These are phyloP conservation scores for Setaria italica DNA, from an alignment of 202 grass and related monocot species.

Conservation along the genomic window DNA sequence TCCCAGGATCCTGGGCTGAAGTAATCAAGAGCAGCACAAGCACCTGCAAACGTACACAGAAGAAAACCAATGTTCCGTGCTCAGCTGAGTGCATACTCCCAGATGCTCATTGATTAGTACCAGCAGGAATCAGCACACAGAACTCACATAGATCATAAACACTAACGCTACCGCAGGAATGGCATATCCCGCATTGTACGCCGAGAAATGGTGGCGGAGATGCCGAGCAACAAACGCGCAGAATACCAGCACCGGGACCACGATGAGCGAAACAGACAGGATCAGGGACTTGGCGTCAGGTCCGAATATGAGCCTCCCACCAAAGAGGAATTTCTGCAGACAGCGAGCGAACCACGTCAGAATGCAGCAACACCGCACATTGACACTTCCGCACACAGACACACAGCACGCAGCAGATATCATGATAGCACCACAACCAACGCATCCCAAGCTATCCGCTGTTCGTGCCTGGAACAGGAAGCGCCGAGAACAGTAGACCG, in stretches of 20 bases:
- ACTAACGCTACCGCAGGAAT: conserved; percentile 56
- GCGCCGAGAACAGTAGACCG: background rate
- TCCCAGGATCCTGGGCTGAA: conserved; percentile 82
- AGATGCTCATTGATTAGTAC: background rate
- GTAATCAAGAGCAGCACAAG: conserved; percentile 70
- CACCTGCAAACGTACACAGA: conserved; percentile 55
- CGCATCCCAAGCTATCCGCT: background rate
- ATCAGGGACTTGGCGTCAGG: conserved; percentile 73
- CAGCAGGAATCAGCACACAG: conserved; percentile 26
- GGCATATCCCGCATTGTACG: conserved; percentile 66
- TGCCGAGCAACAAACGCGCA: conserved; percentile 74
- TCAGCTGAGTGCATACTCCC: conserved; percentile 21
- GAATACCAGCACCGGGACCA: conserved; percentile 75
- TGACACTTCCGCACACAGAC: background rate
- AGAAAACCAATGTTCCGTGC: background rate
- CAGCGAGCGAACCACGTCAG: conserved; percentile 32
- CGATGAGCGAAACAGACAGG: conserved; percentile 74
- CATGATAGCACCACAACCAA: background rate
- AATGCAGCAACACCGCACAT: background rate
- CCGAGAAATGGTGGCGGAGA: conserved; percentile 72
- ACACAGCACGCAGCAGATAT: background rate
- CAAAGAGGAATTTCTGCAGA: conserved; percentile 76
- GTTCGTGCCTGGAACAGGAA: conserved; percentile 33
- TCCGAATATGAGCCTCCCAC: conserved; percentile 86
- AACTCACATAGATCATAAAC: conserved; percentile 78